A percentile compares a stretch with the other conserved stretches of the same genome.
These are phyloP conservation scores for Candida nitratophila DNA, from an alignment of 805 yeast genomes.

Conservation along the genomic window DNA sequence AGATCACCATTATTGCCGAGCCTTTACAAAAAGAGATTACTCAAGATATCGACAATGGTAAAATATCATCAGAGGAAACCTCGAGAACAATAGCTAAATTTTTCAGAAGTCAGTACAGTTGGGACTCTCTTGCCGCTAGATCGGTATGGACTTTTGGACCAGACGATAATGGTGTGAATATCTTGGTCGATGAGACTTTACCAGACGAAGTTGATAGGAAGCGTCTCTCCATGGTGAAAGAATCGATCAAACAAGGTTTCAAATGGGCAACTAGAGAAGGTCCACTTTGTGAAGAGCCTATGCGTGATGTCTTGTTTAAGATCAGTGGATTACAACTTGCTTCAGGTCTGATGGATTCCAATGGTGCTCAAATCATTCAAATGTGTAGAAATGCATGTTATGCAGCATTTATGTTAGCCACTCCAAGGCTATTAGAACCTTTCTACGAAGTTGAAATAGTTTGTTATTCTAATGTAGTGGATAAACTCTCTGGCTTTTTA, in stretches of 20 bases:
- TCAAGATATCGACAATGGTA: constrained; percentile 47
- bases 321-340: constrained; percentile 56
- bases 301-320: constrained; percentile 63
- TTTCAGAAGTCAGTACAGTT: constrained; percentile 51
- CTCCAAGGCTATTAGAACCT: constrained; percentile 81
- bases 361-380: constrained; percentile 71
- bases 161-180: constrained; percentile 43
- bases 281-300: constrained; percentile 84
- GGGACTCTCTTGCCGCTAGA: constrained; percentile 83
- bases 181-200: constrained; percentile 65
- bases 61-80: constrained; percentile 25
- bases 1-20: constrained; percentile 68
- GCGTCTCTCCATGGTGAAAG: constrained; percentile 37
- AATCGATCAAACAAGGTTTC: constrained; percentile 68
- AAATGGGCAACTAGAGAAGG: constrained; percentile 81
- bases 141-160: constrained; percentile 78
- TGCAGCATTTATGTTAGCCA: constrained; percentile 68
- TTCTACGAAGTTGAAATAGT: constrained; percentile 53
- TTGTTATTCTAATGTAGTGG: constrained; percentile 35
- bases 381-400: constrained; percentile 80
- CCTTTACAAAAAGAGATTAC: constrained; percentile 56
- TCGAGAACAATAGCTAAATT: constrained; percentile 41
- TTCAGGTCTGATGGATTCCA: constrained; percentile 38
- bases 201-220: constrained; percentile 61
- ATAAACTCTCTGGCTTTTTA: constrained; percentile 29